Evolutionary conservation across 345 rosid genomes (phyloP), one percentile per base, ranked within the genome.

Genomic region (Salix koriyanagi): DNA sequence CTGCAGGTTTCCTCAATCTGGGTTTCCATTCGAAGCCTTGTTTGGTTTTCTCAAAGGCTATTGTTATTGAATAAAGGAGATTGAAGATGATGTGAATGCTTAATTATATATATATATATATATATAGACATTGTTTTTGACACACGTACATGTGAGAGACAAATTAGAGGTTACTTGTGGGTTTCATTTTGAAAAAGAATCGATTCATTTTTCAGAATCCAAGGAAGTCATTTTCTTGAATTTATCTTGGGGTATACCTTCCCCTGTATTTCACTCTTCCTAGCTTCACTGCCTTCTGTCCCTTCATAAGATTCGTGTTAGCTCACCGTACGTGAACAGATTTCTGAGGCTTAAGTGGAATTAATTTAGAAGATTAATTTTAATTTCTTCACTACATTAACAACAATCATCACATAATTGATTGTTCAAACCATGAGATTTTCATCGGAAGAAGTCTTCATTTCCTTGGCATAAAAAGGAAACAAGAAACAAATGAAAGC

Each of bases 151-250:
- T 15, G 60, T 25, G 25, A 46, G 39, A 44, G 28, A 18, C 12
- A 70, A n/a, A 50, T 13, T 2, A 28, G 67, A 72, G 75, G 66
- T 72, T 72, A 12, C 75, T 72, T 60, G 39, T 4, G 67, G 16
- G 52, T 37, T 60, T 56, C 67, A 18, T 25, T 34, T 58, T 13
- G 52, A 5, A 5, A 26, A 25, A 73, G 76, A 73, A 73, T 58
- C 4, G 41, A 37, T 62, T 34, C 28, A 39, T 73, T 62, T 42
- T 10, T 1, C 28, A 0, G 42, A 21, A 30, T 32, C 34, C 5
- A 50, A 71, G 76, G 25, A 73, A 73, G 14, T 60, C 23, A 62
- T 12, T 16, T 73, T 0, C 36, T n/a, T 58, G 4, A n/a, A 58
- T 50, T 11, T 60, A 6, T 58, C 13, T 23, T 32, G 2, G 16